These are phyloP conservation scores for Crithidia expoeki DNA, from an alignment of 208 protist species.

Conservation along the genomic window DNA sequence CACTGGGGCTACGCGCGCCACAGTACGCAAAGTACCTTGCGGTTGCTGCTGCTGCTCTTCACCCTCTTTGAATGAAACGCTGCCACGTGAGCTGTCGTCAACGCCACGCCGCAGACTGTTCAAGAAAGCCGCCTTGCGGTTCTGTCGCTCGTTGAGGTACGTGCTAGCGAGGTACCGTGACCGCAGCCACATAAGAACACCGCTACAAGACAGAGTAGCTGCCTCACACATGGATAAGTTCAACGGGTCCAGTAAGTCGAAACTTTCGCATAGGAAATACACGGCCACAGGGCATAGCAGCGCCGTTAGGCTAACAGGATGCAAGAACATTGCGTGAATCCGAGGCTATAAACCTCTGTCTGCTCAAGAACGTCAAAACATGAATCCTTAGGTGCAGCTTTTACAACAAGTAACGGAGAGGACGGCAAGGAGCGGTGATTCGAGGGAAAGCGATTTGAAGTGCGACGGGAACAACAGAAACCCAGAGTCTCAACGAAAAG, in stretches of 20 bases:
- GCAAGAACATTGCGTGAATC: slow-evolving; percentile 1
- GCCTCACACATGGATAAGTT: slow-evolving; percentile 38
- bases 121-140: slow-evolving; percentile 19
- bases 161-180: slow-evolving; percentile 45
- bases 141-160: slow-evolving; percentile 48
- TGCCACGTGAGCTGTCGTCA: background rate
- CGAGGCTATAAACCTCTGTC: too few relatives aligned
- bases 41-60: background rate
- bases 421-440: too few relatives aligned
- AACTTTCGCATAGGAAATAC: slow-evolving; percentile 6
- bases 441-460: too few relatives aligned
- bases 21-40: slow-evolving; percentile 18
- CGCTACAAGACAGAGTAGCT: slow-evolving; percentile 34
- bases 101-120: slow-evolving; percentile 1
- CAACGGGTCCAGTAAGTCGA: slow-evolving; percentile 15
- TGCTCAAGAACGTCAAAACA: background rate
- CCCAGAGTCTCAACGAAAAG: too few relatives aligned
- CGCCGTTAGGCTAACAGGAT: slow-evolving; percentile 10
- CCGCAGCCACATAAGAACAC: slow-evolving; percentile 49
- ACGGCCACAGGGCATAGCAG: slow-evolving; percentile 21
- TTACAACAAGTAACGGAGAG: too few relatives aligned
- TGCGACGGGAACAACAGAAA: too few relatives aligned
- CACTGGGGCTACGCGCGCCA: slow-evolving; percentile 49
- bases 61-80: background rate
- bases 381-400: too few relatives aligned